phyloP scores from a whole-genome alignment of 176 grass and related monocot species.

The Paspalum notatum region DNA sequence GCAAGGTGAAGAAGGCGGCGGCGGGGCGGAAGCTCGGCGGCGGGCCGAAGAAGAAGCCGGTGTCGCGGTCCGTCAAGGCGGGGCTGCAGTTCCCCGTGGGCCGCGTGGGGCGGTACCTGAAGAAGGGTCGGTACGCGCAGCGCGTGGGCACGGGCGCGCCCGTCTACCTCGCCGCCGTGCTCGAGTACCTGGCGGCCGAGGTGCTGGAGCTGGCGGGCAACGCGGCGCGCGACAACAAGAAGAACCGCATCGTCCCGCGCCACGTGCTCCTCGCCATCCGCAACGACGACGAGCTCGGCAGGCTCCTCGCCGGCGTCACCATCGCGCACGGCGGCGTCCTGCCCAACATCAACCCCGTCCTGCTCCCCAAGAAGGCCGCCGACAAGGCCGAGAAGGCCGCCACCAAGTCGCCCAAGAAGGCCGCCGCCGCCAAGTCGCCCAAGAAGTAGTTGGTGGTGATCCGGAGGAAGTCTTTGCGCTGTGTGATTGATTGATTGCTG shows the following conservation, averaged over 20 bases:
- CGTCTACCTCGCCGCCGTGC: slow-evolving; percentile 72
- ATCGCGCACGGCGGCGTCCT: slow-evolving; percentile 55
- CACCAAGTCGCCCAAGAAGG: slow-evolving; percentile 34
- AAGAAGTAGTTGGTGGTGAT: slow-evolving; percentile 3
- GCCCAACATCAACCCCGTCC: slow-evolving; percentile 50
- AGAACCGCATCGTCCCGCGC: slow-evolving; percentile 44
- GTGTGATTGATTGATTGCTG: neutral
- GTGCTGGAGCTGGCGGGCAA: slow-evolving; percentile 55
- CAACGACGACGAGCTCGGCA: slow-evolving; percentile 62
- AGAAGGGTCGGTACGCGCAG: slow-evolving; percentile 54
- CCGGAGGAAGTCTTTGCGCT: too few species aligned
- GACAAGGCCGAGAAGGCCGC: slow-evolving; percentile 39
- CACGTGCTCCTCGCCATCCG: slow-evolving; percentile 53
- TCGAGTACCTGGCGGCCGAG: slow-evolving; percentile 79
- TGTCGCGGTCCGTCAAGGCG: slow-evolving; percentile 51
- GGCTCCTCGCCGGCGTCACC: slow-evolving; percentile 37
- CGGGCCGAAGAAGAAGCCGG: slow-evolving; percentile 55
- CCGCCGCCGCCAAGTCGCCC: neutral
- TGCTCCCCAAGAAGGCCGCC: slow-evolving; percentile 52
- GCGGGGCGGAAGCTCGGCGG: slow-evolving; percentile 34
- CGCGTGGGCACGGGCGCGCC: slow-evolving; percentile 57
- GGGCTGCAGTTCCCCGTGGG: slow-evolving; percentile 64
- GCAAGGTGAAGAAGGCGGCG: slow-evolving; percentile 50
- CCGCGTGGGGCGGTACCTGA: slow-evolving; percentile 53
- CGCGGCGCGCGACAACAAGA: slow-evolving; percentile 57